Percentiles rank a stretch among this genome's conserved stretches.
phyloP scores from a whole-genome alignment of 192 early-diverging fungal species.

The Irineochytrium annulatum region DNA sequence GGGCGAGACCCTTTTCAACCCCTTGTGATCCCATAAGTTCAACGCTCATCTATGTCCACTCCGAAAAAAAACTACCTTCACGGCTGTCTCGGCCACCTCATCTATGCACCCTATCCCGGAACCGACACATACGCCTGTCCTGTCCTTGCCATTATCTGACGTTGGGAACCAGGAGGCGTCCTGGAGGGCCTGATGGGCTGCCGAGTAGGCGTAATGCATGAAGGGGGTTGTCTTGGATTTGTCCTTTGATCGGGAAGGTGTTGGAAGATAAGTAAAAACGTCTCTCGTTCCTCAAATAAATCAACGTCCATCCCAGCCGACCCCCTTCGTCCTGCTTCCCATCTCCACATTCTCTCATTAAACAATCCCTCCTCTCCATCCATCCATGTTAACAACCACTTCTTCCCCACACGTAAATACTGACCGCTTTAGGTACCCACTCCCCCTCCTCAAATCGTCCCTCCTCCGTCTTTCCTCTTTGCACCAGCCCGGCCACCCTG shows the following conservation, averaged over 20 bases:
- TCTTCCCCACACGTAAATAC: no score
- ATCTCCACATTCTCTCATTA: neutral
- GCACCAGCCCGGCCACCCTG: constrained; percentile 71
- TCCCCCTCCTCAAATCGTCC: constrained; percentile 67
- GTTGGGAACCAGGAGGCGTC: constrained; percentile 72
- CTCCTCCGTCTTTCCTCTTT: constrained; percentile 41
- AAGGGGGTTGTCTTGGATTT: constrained; percentile 73
- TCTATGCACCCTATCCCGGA: constrained; percentile 91
- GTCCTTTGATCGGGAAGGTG: constrained; percentile 48
- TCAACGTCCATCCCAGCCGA: neutral
- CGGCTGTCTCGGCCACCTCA: constrained; percentile 64
- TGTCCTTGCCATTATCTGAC: constrained; percentile 52
- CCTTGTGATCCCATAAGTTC: constrained; percentile 35
- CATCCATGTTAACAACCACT: no score
- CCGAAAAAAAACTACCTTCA: constrained; percentile 37
- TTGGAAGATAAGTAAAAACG: neutral
- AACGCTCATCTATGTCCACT: neutral
- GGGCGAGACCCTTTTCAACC: constrained; percentile 73
- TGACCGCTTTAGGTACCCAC: constrained; percentile 72
- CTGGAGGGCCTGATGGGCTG: constrained; percentile 76
- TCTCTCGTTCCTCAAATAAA: neutral
- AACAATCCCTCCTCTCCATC: no score
- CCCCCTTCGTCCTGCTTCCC: neutral
- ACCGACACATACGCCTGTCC: constrained; percentile 91
- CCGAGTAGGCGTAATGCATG: constrained; percentile 80